Conservation (phyloP, 441 rosid species). For the Flueggea neowawraea region DNA sequence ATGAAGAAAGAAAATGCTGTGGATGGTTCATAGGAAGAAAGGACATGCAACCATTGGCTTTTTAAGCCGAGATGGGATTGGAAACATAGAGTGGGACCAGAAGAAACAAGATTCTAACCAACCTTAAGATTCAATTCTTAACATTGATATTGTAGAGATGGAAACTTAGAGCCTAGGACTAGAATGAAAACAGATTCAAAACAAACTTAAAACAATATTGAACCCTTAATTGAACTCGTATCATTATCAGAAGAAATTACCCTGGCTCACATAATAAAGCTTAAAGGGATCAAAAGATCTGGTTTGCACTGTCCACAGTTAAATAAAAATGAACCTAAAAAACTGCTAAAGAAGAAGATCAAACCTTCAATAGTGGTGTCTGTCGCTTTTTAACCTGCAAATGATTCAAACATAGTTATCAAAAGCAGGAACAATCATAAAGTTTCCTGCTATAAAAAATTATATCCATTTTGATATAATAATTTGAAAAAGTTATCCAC, state of each 20-base stretch:
- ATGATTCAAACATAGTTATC: slow-evolving; percentile 11
- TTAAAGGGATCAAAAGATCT: too few relatives aligned
- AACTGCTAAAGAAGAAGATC: slow-evolving; percentile 20
- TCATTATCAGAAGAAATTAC: too few relatives aligned
- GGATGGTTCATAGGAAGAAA: too few relatives aligned
- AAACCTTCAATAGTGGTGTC: slow-evolving; percentile 78
- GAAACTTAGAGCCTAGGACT: background rate
- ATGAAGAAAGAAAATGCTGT: too few relatives aligned
- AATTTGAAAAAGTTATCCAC: too few relatives aligned
- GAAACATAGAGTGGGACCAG: too few relatives aligned
- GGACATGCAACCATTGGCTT: too few relatives aligned
- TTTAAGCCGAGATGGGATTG: too few relatives aligned
- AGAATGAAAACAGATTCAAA: background rate
- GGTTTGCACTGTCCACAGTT: background rate
- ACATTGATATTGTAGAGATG: background rate
- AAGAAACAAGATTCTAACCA: too few relatives aligned
- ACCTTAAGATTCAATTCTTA: background rate
- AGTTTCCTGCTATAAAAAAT: too few relatives aligned
- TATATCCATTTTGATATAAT: too few relatives aligned
- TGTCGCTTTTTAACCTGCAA: slow-evolving; percentile 75
- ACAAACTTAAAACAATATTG: background rate
- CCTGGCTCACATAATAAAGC: too few relatives aligned
- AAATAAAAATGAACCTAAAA: slow-evolving; percentile 3
- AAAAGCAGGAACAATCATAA: slow-evolving; percentile 2
- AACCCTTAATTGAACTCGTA: background rate